Evolutionary conservation across 164 flowering plant genomes (phyloP), one percentile per base, ranked within the genome.

Genomic region (Aristolochia californica): DNA sequence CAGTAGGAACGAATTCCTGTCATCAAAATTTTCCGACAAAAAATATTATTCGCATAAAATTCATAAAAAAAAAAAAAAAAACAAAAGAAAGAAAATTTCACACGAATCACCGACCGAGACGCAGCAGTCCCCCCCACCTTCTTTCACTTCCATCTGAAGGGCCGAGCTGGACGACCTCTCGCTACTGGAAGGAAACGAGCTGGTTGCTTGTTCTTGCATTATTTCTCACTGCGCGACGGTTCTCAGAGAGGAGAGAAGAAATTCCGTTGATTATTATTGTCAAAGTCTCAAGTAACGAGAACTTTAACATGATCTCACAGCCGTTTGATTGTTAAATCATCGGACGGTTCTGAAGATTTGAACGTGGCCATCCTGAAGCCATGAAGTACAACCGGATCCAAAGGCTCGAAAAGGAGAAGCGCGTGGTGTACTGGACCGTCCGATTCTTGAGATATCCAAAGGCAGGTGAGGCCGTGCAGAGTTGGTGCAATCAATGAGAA

Each of bases 131-230:
- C 34, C 34, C 3, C 13, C n/a, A 91, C 98, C 98, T 76, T 88
- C 95, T 77, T 85, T 88, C 51, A 83, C 62, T 61, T 89, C 94
- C 53, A 72, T 59, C 11, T 87, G 95, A 51, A 76, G 77, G 61
- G 91, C 97, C 44, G 97, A 93, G 74, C 95, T 85, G 0, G 98
- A 93, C 60, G 98, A 93, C 72, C 88, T 74, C 70, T 93, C 98
- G 57, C 97, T 89, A 65, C 95, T 93, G 0, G 97, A 93, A 23
- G 98, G 91, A 48, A 87, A 62, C 55, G 96, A 91, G 53, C 80
- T 83, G 27, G 85, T 67, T 18, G 82, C 83, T 63, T 77, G 95
- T 44, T 87, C 91, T 63, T 80, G 96, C 94, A 87, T 84, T 70
- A 69, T 53, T 14, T 24, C 25, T n/a, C n/a, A n/a, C n/a, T n/a